Conservation (phyloP, 2,329 filamentous ascomycete genomes). For the Cercospora citrullina region DNA sequence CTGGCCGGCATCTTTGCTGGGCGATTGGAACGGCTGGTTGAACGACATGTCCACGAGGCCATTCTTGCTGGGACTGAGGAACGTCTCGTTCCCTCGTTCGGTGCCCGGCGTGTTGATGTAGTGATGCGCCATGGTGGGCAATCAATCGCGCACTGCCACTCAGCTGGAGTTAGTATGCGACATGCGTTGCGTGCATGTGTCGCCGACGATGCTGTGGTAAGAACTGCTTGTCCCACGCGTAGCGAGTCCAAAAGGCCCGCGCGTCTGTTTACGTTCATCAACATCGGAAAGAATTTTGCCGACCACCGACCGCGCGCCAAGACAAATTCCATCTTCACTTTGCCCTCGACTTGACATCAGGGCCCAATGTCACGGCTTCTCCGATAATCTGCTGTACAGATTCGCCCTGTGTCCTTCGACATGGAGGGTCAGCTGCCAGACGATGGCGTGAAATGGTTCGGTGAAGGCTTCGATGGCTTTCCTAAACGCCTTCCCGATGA, state of each 20-base stretch:
- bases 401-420: background rate
- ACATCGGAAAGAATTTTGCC: background rate
- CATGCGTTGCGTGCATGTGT: background rate
- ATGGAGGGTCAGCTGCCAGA: slow-evolving; percentile 39
- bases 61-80: slow-evolving; percentile 57
- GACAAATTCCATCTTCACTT: background rate
- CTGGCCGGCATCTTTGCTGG: slow-evolving; percentile 66
- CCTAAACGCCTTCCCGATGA: slow-evolving; percentile 75
- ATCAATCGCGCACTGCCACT: background rate
- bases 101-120: slow-evolving; percentile 83
- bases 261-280: slow-evolving; percentile 8
- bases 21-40: slow-evolving; percentile 83
- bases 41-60: slow-evolving; percentile 74
- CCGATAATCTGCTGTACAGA: background rate
- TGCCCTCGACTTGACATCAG: background rate
- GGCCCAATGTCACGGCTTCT: background rate
- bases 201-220: background rate
- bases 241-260: no score
- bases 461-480: slow-evolving; percentile 64
- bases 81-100: slow-evolving; percentile 80
- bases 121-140: slow-evolving; percentile 44
- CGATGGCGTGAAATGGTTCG: slow-evolving; percentile 65
- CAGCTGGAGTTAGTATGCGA: background rate
- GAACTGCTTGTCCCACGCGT: slow-evolving; percentile 1
- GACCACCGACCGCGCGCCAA: background rate